Base-by-base conservation (phyloP, 108 stramenopile species). In the Phaeodactylum tricornutum region DNA sequence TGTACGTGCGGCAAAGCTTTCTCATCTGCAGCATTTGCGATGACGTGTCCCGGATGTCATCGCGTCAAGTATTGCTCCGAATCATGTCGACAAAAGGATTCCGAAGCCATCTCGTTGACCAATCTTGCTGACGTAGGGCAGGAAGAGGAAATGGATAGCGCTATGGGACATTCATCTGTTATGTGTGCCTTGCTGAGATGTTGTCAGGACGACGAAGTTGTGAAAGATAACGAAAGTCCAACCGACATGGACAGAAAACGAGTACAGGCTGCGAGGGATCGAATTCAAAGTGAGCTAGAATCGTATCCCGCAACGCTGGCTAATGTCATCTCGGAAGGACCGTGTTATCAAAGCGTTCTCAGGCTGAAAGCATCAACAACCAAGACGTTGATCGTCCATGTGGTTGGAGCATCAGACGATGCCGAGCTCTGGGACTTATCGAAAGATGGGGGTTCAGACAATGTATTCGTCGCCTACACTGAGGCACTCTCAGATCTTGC, bases 271-370 rank as follows among this genome's bases (percentile, higher is more conserved):
- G 79, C 89, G 6, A 40, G 38, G 12, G 74, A 91, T 62, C 67
- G 89, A 48, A 48, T 91, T 5, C 62, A 52, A 38, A 91, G 84
- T 16, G 89, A 91, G 57, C 61, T 57, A 20, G 82, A 92, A 40
- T 84, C 84, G 1, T 92, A 92, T 53, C 91, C 86, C 16, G 85
- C 91, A 2, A 92, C 91, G 29, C 56, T 92, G 15, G 81, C 84
- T 29, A 92, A 92, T 37, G 50, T 83, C 16, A 50, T 84, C 2
- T 31, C 58, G 15, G 79, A 77, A 33, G 67, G 71, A 31, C 79
- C 84, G 0, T 72, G 69, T 47, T 82, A 56, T 55, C 59, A 68
- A 56, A 54, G 64, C 32, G 30, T 40, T 9, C 34, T 74, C 2
- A 34, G 25, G 21, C 14, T 19, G 11, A n/a, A 39, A 16, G 46